phyloP scores from a whole-genome alignment of 805 yeast genomes.

The Candida lessepsii region DNA sequence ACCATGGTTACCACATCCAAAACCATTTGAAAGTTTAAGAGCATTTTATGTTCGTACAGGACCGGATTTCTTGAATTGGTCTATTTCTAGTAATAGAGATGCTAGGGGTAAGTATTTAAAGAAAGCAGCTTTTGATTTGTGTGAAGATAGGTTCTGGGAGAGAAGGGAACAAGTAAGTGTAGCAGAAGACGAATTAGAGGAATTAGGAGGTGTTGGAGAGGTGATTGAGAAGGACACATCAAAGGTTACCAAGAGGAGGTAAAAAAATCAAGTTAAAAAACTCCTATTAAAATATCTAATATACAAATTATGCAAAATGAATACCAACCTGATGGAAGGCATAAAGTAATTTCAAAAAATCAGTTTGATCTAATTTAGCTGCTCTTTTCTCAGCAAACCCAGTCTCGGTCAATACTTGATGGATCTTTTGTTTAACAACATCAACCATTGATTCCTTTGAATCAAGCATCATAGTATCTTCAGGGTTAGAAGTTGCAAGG shows the following conservation, averaged over 20 bases:
- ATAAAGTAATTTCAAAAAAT: constrained; percentile 78
- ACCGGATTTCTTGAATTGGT: constrained; percentile 87
- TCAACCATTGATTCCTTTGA: constrained; percentile 40
- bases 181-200: constrained; percentile 87
- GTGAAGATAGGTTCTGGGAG: constrained; percentile 98
- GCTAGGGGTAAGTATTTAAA: constrained; percentile 89
- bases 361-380: constrained; percentile 92
- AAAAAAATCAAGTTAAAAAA: too few species aligned
- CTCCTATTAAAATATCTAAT: constrained; percentile 1
- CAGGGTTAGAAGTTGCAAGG: constrained; percentile 51
- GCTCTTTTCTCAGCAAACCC: constrained; percentile 84
- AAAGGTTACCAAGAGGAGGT: constrained; percentile 54
- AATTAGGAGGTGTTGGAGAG: constrained; percentile 86
- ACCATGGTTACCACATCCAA: constrained; percentile 98
- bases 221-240: constrained; percentile 72
- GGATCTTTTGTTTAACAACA: constrained; percentile 67
- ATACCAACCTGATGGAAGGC: constrained; percentile 97
- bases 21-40: constrained; percentile 82
- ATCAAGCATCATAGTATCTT: constrained; percentile 43
- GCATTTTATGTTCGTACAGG: constrained; percentile 86
- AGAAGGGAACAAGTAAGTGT: constrained; percentile 88
- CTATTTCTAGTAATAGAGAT: constrained; percentile 79
- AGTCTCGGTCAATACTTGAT: constrained; percentile 72
- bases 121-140: constrained; percentile 82
- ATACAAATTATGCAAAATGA: constrained; percentile 69